A percentile compares a stretch with the other conserved stretches of the same genome.
These are phyloP conservation scores for Phytopythium delawarense DNA, from an alignment of 352 stramenopile species.

Conservation along the genomic window DNA sequence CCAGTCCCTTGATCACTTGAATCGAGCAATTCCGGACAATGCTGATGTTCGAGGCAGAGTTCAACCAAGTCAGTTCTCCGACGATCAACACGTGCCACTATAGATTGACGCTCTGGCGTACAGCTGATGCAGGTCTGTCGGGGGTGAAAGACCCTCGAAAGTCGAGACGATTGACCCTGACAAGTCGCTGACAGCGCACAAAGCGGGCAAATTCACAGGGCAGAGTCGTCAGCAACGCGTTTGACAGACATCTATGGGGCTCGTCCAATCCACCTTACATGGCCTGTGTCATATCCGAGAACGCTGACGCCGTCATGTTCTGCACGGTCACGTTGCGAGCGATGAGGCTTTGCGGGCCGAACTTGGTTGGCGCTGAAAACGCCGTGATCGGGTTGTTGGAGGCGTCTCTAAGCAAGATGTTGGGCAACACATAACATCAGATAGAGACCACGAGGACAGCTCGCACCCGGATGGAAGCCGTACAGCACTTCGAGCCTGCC, in stretches of 20 bases:
- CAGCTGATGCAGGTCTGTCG: slow-evolving; percentile 25
- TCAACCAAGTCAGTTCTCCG: neutral
- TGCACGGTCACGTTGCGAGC: slow-evolving; percentile 18
- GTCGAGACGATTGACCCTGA: slow-evolving; percentile 15
- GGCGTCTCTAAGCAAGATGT: slow-evolving; percentile 11
- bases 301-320: slow-evolving; percentile 10
- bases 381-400: slow-evolving; percentile 25
- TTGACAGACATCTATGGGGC: neutral
- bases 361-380: slow-evolving; percentile 14
- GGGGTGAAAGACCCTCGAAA: slow-evolving; percentile 19
- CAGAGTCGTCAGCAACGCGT: neutral
- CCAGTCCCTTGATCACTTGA: slow-evolving; percentile 12
- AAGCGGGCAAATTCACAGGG: no score
- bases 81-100: neutral
- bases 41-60: neutral
- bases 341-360: slow-evolving; percentile 14
- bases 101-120: slow-evolving; percentile 6
- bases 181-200: slow-evolving; percentile 13
- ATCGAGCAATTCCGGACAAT: slow-evolving; percentile 18
- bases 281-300: slow-evolving; percentile 12
- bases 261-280: neutral
- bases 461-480: neutral
- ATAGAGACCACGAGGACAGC: neutral
- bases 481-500: slow-evolving; percentile 4
- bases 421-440: neutral